A percentile compares a stretch with the other conserved stretches of the same genome.
Conservation (phyloP, 73 alveolate species). For the Urostyla sp. region DNA sequence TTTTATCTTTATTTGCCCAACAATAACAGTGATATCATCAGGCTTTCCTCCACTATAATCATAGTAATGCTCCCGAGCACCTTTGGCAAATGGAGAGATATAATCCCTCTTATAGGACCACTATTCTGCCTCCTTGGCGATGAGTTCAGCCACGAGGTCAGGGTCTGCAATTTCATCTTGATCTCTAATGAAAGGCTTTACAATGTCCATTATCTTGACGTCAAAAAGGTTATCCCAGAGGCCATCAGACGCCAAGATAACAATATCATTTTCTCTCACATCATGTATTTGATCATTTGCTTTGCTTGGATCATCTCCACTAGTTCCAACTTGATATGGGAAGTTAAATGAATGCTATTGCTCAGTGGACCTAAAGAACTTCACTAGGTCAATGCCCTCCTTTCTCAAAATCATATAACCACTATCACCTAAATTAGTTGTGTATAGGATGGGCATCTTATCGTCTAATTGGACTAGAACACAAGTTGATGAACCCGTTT, state of each 20-base stretch:
- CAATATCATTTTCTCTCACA: conserved; percentile 69
- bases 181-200: conserved; percentile 67
- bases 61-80: conserved; percentile 69
- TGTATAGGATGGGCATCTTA: conserved; percentile 8
- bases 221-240: conserved; percentile 82
- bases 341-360: conserved; percentile 74
- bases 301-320: conserved; percentile 75
- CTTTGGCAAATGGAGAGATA: conserved; percentile 83
- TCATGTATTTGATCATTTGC: conserved; percentile 65
- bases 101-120: conserved; percentile 61
- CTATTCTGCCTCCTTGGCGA: conserved; percentile 78
- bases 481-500: conserved; percentile 65
- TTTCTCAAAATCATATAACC: conserved; percentile 67
- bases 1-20: conserved; percentile 63
- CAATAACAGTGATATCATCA: conserved; percentile 87
- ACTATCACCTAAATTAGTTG: conserved; percentile 75
- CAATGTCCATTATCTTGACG: conserved; percentile 54
- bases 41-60: conserved; percentile 82
- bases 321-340: conserved; percentile 79
- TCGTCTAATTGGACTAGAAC: conserved; percentile 56
- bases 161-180: conserved; percentile 64
- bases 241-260: conserved; percentile 84
- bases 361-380: conserved; percentile 60
- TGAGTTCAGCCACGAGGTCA: conserved; percentile 67
- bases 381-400: conserved; percentile 55